phyloP scores from a whole-genome alignment of 768 basidiomycete genomes.

The Lactifluus pinguis region DNA sequence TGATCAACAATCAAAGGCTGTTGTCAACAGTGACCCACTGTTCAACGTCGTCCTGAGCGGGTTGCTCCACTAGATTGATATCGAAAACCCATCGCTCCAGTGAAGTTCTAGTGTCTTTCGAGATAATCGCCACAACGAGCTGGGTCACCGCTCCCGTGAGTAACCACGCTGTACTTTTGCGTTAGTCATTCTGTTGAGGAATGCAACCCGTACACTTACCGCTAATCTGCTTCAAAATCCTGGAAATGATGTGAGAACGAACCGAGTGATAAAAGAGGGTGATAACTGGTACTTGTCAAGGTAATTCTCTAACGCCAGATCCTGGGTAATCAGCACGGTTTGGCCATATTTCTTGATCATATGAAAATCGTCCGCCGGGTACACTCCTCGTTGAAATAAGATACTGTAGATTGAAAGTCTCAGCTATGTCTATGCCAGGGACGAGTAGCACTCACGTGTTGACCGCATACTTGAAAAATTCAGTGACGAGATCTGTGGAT shows the following conservation, averaged over 20 bases:
- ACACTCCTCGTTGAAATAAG: conserved; percentile 92
- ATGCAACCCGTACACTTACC: conserved; percentile 41
- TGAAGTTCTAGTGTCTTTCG: conserved; percentile 84
- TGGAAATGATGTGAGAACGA: conserved; percentile 25
- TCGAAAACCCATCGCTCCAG: conserved; percentile 99
- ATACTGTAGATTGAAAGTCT: conserved; percentile 44
- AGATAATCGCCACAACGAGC: conserved; percentile 91
- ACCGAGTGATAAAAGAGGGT: background rate
- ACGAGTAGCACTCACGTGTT: conserved; percentile 61
- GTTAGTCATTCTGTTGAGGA: conserved; percentile 2
- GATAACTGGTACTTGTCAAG: conserved; percentile 53
- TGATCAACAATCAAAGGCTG: background rate
- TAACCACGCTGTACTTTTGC: conserved; percentile 68
- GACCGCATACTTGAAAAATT: conserved; percentile 99
- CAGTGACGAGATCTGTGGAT: conserved; percentile 86
- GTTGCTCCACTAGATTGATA: conserved; percentile 70
- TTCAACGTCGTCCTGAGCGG: conserved; percentile 36
- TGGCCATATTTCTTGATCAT: conserved; percentile 99
- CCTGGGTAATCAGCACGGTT: conserved; percentile 89
- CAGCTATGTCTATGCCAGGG: background rate
- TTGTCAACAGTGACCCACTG: conserved; percentile 30
- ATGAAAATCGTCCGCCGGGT: conserved; percentile 96
- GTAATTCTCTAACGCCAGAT: conserved; percentile 88
- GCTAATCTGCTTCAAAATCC: conserved; percentile 87
- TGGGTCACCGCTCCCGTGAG: conserved; percentile 87